Evolutionary conservation across 176 grass and related monocot species (phyloP).

Genomic region (barley (Hordeum vulgare)): DNA sequence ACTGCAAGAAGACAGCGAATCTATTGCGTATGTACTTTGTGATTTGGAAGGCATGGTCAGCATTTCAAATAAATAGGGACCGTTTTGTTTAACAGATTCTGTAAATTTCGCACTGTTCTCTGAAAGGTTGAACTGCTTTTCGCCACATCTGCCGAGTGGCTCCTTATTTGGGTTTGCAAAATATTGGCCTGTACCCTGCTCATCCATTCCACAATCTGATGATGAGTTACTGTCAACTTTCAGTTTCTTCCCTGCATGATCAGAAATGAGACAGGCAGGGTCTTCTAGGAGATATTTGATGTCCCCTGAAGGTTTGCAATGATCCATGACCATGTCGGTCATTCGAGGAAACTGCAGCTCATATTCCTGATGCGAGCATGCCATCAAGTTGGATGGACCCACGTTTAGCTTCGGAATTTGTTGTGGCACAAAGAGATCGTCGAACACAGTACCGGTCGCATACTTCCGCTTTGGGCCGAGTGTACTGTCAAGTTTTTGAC

Average conservation of each 20-base stretch:
- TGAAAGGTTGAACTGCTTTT: not conserved
- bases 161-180: slow-evolving; percentile 23
- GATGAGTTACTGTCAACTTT: slow-evolving; percentile 31
- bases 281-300: slow-evolving; percentile 15
- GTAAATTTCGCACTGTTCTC: slow-evolving; percentile 9
- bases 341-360: slow-evolving; percentile 13
- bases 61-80: slow-evolving; percentile 55
- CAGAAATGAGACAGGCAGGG: slow-evolving; percentile 7
- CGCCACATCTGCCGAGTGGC: not conserved
- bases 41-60: slow-evolving; percentile 37
- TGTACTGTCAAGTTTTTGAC: slow-evolving; percentile 42
- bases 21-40: slow-evolving; percentile 10
- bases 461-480: slow-evolving; percentile 36
- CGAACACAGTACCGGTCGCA: not conserved
- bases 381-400: slow-evolving; percentile 23
- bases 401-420: slow-evolving; percentile 29
- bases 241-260: slow-evolving; percentile 20
- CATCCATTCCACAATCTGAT: slow-evolving; percentile 13
- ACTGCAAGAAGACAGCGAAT: slow-evolving; percentile 12
- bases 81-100: slow-evolving; percentile 28
- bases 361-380: slow-evolving; percentile 23
- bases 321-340: slow-evolving; percentile 18
- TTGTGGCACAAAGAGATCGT: slow-evolving; percentile 30
- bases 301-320: slow-evolving; percentile 3
- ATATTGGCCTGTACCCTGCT: slow-evolving; percentile 22